A percentile compares a stretch with the other conserved stretches of the same genome.
These are phyloP conservation scores for Cladosporium cucumerinum DNA, from an alignment of 2,329 filamentous ascomycete species.

Conservation along the genomic window DNA sequence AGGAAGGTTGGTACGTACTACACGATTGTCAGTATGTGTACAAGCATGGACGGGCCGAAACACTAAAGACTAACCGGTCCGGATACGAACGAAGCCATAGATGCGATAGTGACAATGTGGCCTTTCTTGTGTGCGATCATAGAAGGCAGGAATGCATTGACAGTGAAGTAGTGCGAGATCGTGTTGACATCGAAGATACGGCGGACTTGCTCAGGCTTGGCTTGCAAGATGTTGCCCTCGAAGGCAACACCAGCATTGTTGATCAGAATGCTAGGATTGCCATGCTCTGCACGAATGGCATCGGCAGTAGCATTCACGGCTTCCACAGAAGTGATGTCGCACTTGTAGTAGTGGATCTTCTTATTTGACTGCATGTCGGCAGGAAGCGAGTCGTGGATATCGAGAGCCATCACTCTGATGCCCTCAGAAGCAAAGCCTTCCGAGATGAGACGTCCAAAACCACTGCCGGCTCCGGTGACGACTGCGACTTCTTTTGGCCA, in stretches of 20 bases:
- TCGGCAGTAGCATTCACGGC: constrained; percentile 43
- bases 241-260: constrained; percentile 51
- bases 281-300: constrained; percentile 39
- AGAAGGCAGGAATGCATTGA: constrained; percentile 51
- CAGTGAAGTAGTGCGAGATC: constrained; percentile 50
- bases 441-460: constrained; percentile 39
- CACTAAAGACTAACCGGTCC: not conserved
- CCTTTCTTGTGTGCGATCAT: constrained; percentile 53
- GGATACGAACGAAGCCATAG: constrained; percentile 48
- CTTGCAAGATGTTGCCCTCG: constrained; percentile 48
- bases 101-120: constrained; percentile 56
- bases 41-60: not conserved
- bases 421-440: constrained; percentile 36
- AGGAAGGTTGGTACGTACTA: not conserved
- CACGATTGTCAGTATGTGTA: not conserved
- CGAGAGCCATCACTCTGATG: constrained; percentile 39
- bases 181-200: constrained; percentile 53
- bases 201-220: constrained; percentile 43
- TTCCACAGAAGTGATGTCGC: constrained; percentile 48
- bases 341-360: constrained; percentile 39
- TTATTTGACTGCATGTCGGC: constrained; percentile 32
- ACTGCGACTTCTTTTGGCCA: constrained; percentile 38
- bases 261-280: constrained; percentile 47
- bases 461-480: constrained; percentile 35
- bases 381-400: constrained; percentile 36